Percentiles rank a stretch among this genome's conserved stretches.
Conservation (phyloP, 1,139 yeast genomes). For the Neolecta irregularis region DNA sequence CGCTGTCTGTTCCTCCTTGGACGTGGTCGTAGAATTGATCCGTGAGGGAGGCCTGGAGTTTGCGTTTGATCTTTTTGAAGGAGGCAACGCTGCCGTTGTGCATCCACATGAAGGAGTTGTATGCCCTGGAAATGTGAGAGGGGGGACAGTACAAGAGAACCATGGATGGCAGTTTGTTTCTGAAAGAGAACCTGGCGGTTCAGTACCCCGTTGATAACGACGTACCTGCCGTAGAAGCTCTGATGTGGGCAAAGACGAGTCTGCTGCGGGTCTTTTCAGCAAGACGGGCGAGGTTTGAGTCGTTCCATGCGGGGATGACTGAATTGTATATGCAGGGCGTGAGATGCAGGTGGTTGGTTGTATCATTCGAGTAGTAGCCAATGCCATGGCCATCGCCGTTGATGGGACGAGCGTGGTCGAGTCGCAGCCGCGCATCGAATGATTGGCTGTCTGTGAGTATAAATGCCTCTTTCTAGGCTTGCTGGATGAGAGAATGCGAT, state of each 20-base stretch:
- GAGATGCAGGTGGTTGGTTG: constrained; percentile 33
- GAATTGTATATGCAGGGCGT: constrained; percentile 78
- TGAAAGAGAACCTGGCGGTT: no score
- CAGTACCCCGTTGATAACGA: no score
- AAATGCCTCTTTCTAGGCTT: constrained; percentile 12
- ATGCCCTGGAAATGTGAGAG: constrained; percentile 46
- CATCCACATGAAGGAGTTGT: constrained; percentile 76
- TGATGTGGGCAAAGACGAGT: constrained; percentile 82
- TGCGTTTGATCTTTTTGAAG: constrained; percentile 58
- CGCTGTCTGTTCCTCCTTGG: constrained; percentile 92
- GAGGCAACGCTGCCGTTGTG: constrained; percentile 79
- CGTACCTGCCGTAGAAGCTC: constrained; percentile 93
- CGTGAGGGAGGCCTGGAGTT: constrained; percentile 50
- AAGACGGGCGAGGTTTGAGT: constrained; percentile 67
- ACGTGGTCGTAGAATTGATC: constrained; percentile 66
- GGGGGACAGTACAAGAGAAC: constrained; percentile 3
- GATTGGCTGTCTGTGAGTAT: constrained; percentile 43
- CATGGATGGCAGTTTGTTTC: constrained; percentile 92
- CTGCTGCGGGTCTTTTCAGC: constrained; percentile 76
- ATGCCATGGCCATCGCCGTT: constrained; percentile 98
- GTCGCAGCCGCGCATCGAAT: constrained; percentile 71
- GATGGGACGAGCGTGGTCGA: constrained; percentile 75
- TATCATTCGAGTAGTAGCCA: constrained; percentile 60
- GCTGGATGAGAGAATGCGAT: constrained; percentile 87
- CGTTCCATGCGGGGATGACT: constrained; percentile 94